These are phyloP conservation scores for Sutorius australiensis DNA, from an alignment of 768 basidiomycete species.

Conservation along the genomic window DNA sequence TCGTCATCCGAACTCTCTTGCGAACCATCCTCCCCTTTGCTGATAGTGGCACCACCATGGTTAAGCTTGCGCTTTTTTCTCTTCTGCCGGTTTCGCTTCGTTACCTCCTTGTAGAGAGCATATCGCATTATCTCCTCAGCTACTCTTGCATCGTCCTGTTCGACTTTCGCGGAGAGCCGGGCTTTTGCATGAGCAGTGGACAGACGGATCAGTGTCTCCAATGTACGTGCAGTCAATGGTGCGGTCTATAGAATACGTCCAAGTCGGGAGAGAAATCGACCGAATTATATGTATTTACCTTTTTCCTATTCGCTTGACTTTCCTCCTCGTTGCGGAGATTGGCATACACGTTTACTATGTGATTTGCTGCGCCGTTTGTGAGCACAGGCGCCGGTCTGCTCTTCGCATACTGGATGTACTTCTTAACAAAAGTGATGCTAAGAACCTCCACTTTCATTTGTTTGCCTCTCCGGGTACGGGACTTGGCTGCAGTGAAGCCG, in stretches of 20 bases:
- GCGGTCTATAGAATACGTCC: constrained; percentile 63
- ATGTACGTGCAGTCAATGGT: constrained; percentile 94
- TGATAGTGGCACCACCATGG: constrained; percentile 52
- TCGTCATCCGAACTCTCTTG: constrained; percentile 35
- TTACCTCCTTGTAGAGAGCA: constrained; percentile 96
- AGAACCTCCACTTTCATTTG: constrained; percentile 75
- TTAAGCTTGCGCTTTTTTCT: constrained; percentile 87
- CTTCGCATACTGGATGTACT: constrained; percentile 98
- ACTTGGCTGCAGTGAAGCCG: constrained; percentile 53
- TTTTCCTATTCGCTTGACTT: constrained; percentile 78
- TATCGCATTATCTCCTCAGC: constrained; percentile 96
- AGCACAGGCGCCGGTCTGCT: constrained; percentile 78
- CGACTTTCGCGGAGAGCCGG: constrained; percentile 80
- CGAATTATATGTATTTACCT: constrained; percentile 41
- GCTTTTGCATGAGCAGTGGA: constrained; percentile 98
- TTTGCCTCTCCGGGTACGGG: constrained; percentile 57
- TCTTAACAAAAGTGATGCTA: constrained; percentile 93
- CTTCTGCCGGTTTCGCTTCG: constrained; percentile 62
- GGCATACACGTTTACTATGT: constrained; percentile 90
- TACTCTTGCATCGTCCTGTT: constrained; percentile 78
- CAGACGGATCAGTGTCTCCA: constrained; percentile 97
- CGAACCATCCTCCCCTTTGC: constrained; percentile 49
- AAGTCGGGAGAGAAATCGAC: constrained; percentile 1
- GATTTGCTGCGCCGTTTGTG: constrained; percentile 91
- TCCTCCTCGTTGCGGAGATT: constrained; percentile 88